Evolutionary conservation across 2,329 filamentous ascomycete species (phyloP).

Genomic region (Epichloe coenophiala): DNA sequence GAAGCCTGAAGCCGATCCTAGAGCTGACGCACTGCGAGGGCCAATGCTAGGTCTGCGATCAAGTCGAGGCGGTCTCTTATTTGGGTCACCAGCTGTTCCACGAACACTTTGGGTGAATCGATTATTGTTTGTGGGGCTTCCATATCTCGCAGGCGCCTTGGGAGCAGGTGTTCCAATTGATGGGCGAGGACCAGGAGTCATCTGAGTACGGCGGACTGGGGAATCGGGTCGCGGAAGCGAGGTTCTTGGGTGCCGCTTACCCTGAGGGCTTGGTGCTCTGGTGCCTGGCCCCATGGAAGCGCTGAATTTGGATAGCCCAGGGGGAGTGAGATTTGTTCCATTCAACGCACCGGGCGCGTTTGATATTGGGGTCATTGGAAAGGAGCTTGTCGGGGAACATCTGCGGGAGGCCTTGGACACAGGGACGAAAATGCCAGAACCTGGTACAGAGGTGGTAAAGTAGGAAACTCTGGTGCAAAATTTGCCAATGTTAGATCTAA

Average conservation of each 20-base stretch:
- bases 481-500: neutral
- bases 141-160: slow-evolving; percentile 20
- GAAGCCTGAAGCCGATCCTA: slow-evolving; percentile 36
- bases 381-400: slow-evolving; percentile 38
- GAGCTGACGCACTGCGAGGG: slow-evolving; percentile 45
- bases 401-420: slow-evolving; percentile 65
- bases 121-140: slow-evolving; percentile 29
- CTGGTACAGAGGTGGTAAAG: slow-evolving; percentile 64
- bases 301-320: slow-evolving; percentile 65
- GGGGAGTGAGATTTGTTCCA: slow-evolving; percentile 47
- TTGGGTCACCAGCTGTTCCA: slow-evolving; percentile 46
- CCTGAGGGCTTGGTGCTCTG: slow-evolving; percentile 55
- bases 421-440: slow-evolving; percentile 88
- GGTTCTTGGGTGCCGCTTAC: slow-evolving; percentile 52
- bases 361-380: slow-evolving; percentile 57
- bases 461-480: slow-evolving; percentile 46
- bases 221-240: slow-evolving; percentile 85
- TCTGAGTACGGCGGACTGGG: slow-evolving; percentile 56
- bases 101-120: slow-evolving; percentile 52
- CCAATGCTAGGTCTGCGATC: slow-evolving; percentile 38
- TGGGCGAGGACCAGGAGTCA: slow-evolving; percentile 45
- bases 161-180: slow-evolving; percentile 34
- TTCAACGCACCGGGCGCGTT: slow-evolving; percentile 43
- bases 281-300: slow-evolving; percentile 66
- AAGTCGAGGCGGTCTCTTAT: slow-evolving; percentile 35